These are phyloP conservation scores for Neurospora discreta DNA, from an alignment of 495 filamentous ascomycete species.

Conservation along the genomic window DNA sequence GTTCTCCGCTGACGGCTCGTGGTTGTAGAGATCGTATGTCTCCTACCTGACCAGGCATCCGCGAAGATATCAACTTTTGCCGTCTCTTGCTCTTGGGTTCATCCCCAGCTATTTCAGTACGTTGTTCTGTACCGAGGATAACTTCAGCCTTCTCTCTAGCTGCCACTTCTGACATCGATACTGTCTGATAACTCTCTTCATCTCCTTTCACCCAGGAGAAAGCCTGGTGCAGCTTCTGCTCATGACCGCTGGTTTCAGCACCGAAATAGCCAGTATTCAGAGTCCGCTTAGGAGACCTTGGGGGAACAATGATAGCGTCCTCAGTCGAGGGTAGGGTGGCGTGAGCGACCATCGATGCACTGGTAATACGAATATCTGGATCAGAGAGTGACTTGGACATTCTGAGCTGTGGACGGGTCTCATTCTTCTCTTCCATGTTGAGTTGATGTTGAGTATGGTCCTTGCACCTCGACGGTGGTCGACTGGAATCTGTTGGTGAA, in stretches of 20 bases:
- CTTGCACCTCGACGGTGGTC: not conserved
- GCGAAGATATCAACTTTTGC: not conserved
- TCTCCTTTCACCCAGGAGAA: not conserved
- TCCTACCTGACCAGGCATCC: not conserved
- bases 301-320: conserved; percentile 8
- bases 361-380: not conserved
- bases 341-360: not conserved
- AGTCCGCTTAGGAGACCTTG: conserved; percentile 15
- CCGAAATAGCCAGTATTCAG: not conserved
- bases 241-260: not conserved
- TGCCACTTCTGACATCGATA: not conserved
- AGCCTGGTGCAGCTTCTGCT: not conserved
- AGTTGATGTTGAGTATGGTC: not conserved
- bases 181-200: not conserved
- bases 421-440: not conserved
- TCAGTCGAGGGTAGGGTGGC: not conserved
- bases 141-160: not conserved
- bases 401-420: not conserved
- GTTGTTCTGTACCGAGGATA: not conserved
- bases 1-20: not conserved
- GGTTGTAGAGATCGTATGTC: not conserved
- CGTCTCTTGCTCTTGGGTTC: not conserved
- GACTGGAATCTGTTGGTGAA: not conserved
- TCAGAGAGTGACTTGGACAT: conserved; percentile 5
- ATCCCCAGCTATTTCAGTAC: not conserved